Base-by-base conservation (phyloP, 345 rosid species). In the Streptanthus diversifolius region DNA sequence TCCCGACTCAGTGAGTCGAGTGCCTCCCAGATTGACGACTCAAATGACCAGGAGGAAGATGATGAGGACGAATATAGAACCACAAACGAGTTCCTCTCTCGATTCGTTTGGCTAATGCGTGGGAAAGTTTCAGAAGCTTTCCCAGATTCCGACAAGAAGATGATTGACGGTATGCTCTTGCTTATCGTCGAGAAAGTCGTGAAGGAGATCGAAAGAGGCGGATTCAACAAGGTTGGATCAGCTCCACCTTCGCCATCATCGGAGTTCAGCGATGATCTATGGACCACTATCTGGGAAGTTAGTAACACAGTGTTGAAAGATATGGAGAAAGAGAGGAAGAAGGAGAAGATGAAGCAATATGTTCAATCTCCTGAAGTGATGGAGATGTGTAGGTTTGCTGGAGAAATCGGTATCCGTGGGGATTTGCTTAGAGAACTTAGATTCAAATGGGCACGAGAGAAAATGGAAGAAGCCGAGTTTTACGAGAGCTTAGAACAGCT, bases 351-450 rank as follows among this genome's bases (percentile, higher is more conserved):
- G 91, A 95, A 90, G 81, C 69, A 60, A 43, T 90, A 85, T 67
- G 75, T 88, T 82, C 97, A 88, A 43, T 74, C 69, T 29, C 89
- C 86, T 4, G 88, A 88, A 66, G 97, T 95, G 24, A 82, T 87
- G 81, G 92, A 90, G 73, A 87, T 90, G 96, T 83, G 87, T 70
- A 83, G 93, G 68, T 92, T 95, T 79, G 93, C 98, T 12, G 91
- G 90, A 14, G 99, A 92, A 52, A 76, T 87, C 39, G 99, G 98
- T 36, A 86, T 92, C 76, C 83, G 92, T 29, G 99, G 97, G 58
- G 93, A 90, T 61, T 41, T 95, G 83, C 81, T 88, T 81, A 88
- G 98, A 77, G 97, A 95, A 79, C 82, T 95, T 22, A 85, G 96
- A 71, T 90, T 88, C 66, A 88, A 92, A 78, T 90, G 98, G 95